Base-by-base conservation (phyloP, 108 stramenopile genomes). In the Cyclotella kingstonii region DNA sequence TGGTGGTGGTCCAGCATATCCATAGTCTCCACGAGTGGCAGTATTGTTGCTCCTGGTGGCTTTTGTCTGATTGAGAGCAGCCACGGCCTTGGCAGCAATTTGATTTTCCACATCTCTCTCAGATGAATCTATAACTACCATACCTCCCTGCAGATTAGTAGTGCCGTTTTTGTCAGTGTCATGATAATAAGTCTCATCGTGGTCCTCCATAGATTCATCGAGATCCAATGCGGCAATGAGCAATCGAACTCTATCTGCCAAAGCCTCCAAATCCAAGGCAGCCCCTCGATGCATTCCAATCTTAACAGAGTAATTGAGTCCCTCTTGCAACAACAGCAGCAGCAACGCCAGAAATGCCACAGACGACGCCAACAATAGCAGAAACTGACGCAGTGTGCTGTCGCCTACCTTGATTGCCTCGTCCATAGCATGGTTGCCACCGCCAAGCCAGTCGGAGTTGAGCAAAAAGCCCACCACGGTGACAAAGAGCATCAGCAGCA, bases 221-320 rank as follows among this genome's bases (percentile, higher is more conserved):
- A 51, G 53, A 58, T 72, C 70, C 70, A 72, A 63, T 18, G 61
- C 70, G 40, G 63, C 55, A n/a, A 48, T 17, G 38, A 51, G 63
- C 70, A 72, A 31, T 28, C 61, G 36, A n/a, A 72, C 56, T 45
- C 28, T 57, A 17, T 72, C 70, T 21, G 48, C 39, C 31, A 72
- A 44, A 1, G 22, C 15, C 35, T 6, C 36, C 55, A 72, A 51
- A 47, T 72, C 70, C 22, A 44, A 40, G 4, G 49, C 42, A 8
- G 70, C 70, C 25, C 61, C 70, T 5, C 18, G 17, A 23, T 72
- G 70, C 17, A 57, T 54, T 5, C 22, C 38, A 34, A 72, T 50
- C 47, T 56, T 63, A 18, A 56, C 39, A 29, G 39, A 40, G 31
- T 72, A 72, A 43, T 72, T 56, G 26, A 72, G 12, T 22, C 39